These are phyloP conservation scores for Pythium apleroticum DNA, from an alignment of 352 stramenopile species.

Conservation along the genomic window DNA sequence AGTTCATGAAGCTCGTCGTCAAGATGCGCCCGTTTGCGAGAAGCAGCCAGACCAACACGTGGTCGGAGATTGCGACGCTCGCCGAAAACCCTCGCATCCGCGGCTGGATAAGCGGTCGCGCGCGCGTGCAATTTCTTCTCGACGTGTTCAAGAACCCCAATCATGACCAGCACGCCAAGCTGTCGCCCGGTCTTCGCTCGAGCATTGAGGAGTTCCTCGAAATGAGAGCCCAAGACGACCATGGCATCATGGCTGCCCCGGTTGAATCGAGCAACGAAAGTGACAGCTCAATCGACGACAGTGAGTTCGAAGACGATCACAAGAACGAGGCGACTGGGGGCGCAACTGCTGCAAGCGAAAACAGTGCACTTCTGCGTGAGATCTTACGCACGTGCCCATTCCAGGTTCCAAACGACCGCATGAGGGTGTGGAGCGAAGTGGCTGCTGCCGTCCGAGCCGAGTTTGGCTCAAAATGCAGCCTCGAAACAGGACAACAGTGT, in stretches of 20 bases:
- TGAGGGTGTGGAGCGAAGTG: slow-evolving; percentile 9
- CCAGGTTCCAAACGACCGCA: neutral
- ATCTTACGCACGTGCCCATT: slow-evolving; percentile 11
- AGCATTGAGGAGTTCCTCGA: neutral
- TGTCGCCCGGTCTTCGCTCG: slow-evolving; percentile 1
- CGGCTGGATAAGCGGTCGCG: neutral
- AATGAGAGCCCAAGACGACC: neutral
- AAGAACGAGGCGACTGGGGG: neutral
- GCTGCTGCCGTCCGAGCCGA: neutral
- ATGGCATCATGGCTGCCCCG: neutral
- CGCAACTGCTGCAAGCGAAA: neutral
- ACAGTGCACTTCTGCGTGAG: slow-evolving; percentile 12
- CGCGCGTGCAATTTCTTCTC: slow-evolving; percentile 4
- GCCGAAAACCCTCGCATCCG: slow-evolving; percentile 3
- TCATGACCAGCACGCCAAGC: neutral
- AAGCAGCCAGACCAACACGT: neutral
- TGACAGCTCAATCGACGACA: neutral
- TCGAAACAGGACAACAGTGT: too few species aligned
- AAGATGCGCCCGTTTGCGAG: slow-evolving; percentile 10
- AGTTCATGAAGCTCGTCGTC: slow-evolving; percentile 8
- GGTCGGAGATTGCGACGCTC: slow-evolving; percentile 5
- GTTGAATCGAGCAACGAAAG: neutral
- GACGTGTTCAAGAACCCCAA: slow-evolving; percentile 5
- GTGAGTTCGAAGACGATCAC: neutral
- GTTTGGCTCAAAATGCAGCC: too few species aligned